Base-by-base conservation (phyloP, 345 rosid genomes). In the Trapa bicornis region DNA sequence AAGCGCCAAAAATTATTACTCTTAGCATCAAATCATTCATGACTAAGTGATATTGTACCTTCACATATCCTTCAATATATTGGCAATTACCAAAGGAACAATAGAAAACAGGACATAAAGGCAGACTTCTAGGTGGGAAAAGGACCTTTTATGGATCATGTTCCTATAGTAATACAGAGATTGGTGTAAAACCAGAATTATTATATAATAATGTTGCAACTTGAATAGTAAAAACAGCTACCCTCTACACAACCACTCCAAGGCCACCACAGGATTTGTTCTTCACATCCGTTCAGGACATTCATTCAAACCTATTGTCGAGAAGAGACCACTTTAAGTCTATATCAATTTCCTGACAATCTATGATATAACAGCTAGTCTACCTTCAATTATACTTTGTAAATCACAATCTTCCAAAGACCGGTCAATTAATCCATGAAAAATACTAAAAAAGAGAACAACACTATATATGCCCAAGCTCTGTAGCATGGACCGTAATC, bases 241-340 rank as follows among this genome's bases (percentile, higher is more conserved):
- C 92, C 77, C 92, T 76, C 68, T 86, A 86, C 69, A 86, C 92
- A 74, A 86, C 87, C 47, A 86, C 68, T 86, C 85, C 38, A 86
- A 33, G 47, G 85, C 79, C 71, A 75, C 48, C 56, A 73, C 37
- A 65, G 85, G 69, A 75, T 86, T 86, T 37, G 47, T 70, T 72
- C 65, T 72, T 72, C 77, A 72, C 15, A 80, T 70, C 36, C 62
- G 68, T 35, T 76, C 81, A 47, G 69, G 77, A 22, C 29, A 22
- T 22, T 22, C 68, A 77, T 62, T 80, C 79, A 57, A 66, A 72
- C 69, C 70, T 71, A 37, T 64, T 75, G 11, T 53, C 38, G 66
- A 48, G 41, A 58, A n/a, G 54, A 58, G 32, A 65, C 47, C 77
- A 78, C 58, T 35, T 41, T 1, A 67, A 29, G 65, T 79, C 85